phyloP scores from a whole-genome alignment of 192 early-diverging fungal species.

The Coemansia sp. region DNA sequence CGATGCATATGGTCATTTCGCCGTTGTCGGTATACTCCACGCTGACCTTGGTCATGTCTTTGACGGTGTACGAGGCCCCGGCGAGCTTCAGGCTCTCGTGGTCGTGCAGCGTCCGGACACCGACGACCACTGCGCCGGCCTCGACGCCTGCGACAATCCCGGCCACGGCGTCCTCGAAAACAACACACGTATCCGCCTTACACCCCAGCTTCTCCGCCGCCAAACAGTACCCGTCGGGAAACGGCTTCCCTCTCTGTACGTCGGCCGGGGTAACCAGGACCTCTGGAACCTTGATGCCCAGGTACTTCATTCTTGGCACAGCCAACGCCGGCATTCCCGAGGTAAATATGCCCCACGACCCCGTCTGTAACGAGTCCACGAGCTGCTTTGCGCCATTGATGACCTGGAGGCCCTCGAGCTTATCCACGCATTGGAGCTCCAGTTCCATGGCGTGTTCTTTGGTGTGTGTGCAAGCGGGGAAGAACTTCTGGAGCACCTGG shows the following conservation, averaged over 20 bases:
- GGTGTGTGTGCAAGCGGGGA: constrained; percentile 19
- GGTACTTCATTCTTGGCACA: constrained; percentile 20
- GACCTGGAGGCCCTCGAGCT: constrained; percentile 12
- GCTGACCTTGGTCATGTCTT: constrained; percentile 25
- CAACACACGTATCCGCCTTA: constrained; percentile 16
- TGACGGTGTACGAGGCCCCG: constrained; percentile 25
- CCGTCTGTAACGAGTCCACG: not conserved
- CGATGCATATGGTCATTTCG: constrained; percentile 8
- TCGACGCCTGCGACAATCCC: constrained; percentile 15
- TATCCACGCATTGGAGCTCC: constrained; percentile 13
- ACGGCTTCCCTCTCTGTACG: constrained; percentile 25
- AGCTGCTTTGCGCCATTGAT: constrained; percentile 23
- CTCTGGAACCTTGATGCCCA: constrained; percentile 13
- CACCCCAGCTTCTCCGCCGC: constrained; percentile 18
- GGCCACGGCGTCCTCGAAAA: constrained; percentile 41
- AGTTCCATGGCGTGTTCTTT: constrained; percentile 17
- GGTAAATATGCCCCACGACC: constrained; percentile 31
- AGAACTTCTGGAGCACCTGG: constrained; percentile 28
- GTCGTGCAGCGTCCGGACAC: constrained; percentile 16
- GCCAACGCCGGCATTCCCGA: constrained; percentile 36
- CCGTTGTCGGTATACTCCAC: not conserved
- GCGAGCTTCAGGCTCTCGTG: constrained; percentile 20
- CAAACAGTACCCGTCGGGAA: constrained; percentile 30
- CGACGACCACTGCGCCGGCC: constrained; percentile 21
- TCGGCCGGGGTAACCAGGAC: constrained; percentile 33